Evolutionary conservation across 148 eudicot genomes (phyloP), one percentile per base, ranked within the genome.

Genomic region (Rhododendron kiyosumense): DNA sequence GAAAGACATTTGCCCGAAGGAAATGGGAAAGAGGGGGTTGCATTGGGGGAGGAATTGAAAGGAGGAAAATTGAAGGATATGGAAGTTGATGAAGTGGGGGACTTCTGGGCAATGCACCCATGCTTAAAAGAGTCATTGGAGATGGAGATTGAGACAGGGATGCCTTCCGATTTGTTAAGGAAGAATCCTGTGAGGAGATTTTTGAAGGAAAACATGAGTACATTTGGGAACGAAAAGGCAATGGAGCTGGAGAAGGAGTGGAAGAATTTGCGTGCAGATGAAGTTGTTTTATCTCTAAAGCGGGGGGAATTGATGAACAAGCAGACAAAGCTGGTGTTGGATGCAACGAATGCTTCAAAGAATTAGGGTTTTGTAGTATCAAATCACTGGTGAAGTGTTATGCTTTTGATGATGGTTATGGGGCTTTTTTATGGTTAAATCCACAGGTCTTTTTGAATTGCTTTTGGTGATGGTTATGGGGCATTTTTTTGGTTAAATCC

Each of bases 181-280:
- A 41, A 41, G 43, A 41, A 41, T 41, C 65, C 45, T 41, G 74
- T 80, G 54, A n/a, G n/a, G 75, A 63, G 63, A 26, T 26, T 78
- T 34, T 30, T 86, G 59, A 83, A 77, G 84, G 77, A 81, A 34
- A 71, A 28, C 30, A 67, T 89, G 65, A 76, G 81, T 34, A 59
- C 67, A 87, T 48, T 90, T 83, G 94, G 90, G 36, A 69, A 48
- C 36, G 84, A 34, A 17, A 78, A 87, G 84, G 49, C 89, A 13
- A 84, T 85, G 86, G 93, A 88, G 74, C 83, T 91, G 88, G 89
- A 93, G 26, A 86, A 69, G 20, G 86, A 90, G 85, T 92, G 93
- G 90, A 89, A 86, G 88, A 48, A 86, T 18, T 86, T 87, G 63
- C 36, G 24, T 87, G 63, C 45, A 28, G 89, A 71, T 17, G 92